Base-by-base conservation (phyloP, 306 rosid genomes). In the Inga leiocalycina region DNA sequence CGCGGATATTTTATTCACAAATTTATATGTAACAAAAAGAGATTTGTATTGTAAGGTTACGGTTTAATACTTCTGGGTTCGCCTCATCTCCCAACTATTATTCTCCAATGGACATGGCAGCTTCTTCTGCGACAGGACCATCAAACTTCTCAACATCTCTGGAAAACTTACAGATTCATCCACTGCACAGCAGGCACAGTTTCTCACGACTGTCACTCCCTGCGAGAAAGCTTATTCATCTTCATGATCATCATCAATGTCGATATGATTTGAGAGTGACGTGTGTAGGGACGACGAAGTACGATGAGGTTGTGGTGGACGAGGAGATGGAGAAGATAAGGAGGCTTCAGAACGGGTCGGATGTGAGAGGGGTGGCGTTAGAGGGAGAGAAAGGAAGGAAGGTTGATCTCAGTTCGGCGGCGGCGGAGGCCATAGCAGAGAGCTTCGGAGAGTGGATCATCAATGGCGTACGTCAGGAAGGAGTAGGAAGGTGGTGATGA, bases 301-400 rank as follows among this genome's bases (percentile, higher is more conserved):
- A 84, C 76, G 87, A 86, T 85, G 97, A 85, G 35, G 91, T 89
- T 10, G 88, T 78, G 83, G 92, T 75, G 78, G 98, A 95, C 35
- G 99, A 93, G 80, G 98, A 95, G 65, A 89, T 93, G 94, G 98
- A 86, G 37, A 89, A 49, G 83, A 93, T 93, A 48, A 82, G 87
- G 82, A 86, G 98, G 89, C 97, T 95, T 32, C 99, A 95, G 81
- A 95, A 95, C 6, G 99, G 99, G 66, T 91, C 99, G 5, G 99
- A 95, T 32, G 93, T 95, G 79, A 89, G 97, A 48, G 98, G 98
- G 64, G 94, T 92, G 80, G 98, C 98, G 22, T 17, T 95, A 90
- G 89, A 86, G 73, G 98, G 98, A 5, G 99, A 95, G 86, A 92
- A 85, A 83, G 93, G 95, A 3, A 86, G 99, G 85, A 51, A 52